Evolutionary conservation across 192 early-diverging fungal species (phyloP).

Genomic region (Entophlyctis luteolus): DNA sequence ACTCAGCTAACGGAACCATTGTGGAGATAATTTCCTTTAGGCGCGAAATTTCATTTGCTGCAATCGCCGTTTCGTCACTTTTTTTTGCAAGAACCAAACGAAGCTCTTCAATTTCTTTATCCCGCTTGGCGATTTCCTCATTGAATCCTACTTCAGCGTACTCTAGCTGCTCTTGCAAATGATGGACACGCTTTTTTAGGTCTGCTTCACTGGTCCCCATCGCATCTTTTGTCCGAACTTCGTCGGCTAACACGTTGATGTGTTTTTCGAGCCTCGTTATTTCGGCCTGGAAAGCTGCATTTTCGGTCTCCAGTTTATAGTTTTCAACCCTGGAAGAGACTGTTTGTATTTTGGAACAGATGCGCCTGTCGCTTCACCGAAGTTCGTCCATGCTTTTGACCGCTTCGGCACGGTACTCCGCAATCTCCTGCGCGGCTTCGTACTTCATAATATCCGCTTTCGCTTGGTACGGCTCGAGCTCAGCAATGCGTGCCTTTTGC

Average conservation of each 20-base stretch:
- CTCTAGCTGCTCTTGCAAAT: slow-evolving; percentile 33
- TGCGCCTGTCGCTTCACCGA: slow-evolving; percentile 15
- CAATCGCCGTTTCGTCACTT: background rate
- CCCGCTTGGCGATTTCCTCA: slow-evolving; percentile 38
- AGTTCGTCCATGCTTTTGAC: slow-evolving; percentile 1
- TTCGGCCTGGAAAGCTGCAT: slow-evolving; percentile 25
- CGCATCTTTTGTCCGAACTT: slow-evolving; percentile 27
- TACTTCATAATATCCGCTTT: slow-evolving; percentile 37
- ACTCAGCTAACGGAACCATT: background rate
- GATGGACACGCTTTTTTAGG: slow-evolving; percentile 25
- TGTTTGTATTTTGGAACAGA: background rate
- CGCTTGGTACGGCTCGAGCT: slow-evolving; percentile 30
- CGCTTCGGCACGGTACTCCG: slow-evolving; percentile 18
- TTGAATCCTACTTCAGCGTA: slow-evolving; percentile 18
- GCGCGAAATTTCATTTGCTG: background rate
- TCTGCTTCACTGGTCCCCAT: slow-evolving; percentile 16
- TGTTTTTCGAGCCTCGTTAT: slow-evolving; percentile 17
- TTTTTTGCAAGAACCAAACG: slow-evolving; percentile 27
- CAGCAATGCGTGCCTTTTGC: slow-evolving; percentile 27
- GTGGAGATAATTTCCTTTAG: background rate
- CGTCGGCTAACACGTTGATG: slow-evolving; percentile 28
- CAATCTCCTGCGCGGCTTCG: slow-evolving; percentile 37
- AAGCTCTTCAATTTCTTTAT: slow-evolving; percentile 29
- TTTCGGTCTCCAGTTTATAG: slow-evolving; percentile 1
- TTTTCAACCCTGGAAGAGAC: background rate